Base-by-base conservation (phyloP, 2,329 filamentous ascomycete species). In the Fusarium bactridioides region DNA sequence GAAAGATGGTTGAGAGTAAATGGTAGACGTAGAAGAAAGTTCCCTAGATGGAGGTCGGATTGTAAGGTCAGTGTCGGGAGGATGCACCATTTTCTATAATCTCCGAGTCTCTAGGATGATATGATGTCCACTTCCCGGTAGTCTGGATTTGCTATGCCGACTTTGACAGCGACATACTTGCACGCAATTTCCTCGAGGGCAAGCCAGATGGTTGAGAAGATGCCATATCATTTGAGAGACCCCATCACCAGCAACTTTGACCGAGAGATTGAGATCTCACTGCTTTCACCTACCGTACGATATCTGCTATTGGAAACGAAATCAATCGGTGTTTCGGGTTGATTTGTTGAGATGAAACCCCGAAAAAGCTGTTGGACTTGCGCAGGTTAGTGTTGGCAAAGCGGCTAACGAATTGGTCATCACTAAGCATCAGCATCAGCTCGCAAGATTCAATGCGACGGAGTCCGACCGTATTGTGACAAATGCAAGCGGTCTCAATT, bases 151-250 rank as follows among this genome's bases (percentile, higher is more conserved):
- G 78, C 79, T 6, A 65, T 79, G 37, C 76, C 72, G 7, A 79
- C 71, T 61, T 83, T 81, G 53, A 81, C 54, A 3, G 80, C 80
- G 21, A 81, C 78, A 62, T 80, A 81, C 35, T 55, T 72, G 0
- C 59, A 41, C 3, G n/a, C 43, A 18, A 47, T 53, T 37, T 76
- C 47, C 47, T 82, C 78, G 1, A 38, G 67, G 21, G 78, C 80
- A 16, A 83, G 79, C 79, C 79, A 82, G 27, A 74, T 72, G 11
- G 79, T 82, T 9, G 80, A 82, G 65, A 64, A 80, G 6, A 53
- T 61, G 48, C 78, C 78, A 43, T 75, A 65, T 59, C 41, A 41
- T 35, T 16, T 21, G 12, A 10, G 15, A 19, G 10, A n/a, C 51
- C 23, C 51, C 43, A 60, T 45, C 57, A 27, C 23, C 21, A 10